phyloP scores from a whole-genome alignment of 2,329 filamentous ascomycete genomes.

The Coniochaeta prunicola region DNA sequence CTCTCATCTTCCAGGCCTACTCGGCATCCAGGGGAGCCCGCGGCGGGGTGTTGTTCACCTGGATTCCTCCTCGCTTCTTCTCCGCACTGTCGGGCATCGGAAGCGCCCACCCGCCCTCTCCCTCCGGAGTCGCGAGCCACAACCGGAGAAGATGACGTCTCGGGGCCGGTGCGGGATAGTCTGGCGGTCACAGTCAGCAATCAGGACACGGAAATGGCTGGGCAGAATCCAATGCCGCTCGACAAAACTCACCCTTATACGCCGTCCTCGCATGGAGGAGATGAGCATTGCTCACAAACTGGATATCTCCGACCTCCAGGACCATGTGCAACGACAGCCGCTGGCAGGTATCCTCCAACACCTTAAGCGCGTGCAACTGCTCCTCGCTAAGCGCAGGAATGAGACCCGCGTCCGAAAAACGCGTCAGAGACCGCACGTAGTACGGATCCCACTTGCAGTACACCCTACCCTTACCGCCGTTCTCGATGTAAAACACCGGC shows the following conservation, averaged over 20 bases:
- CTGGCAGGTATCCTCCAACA: constrained; percentile 72
- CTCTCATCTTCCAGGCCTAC: constrained; percentile 28
- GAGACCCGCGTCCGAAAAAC: constrained; percentile 66
- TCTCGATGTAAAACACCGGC: constrained; percentile 71
- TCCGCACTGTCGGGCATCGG: constrained; percentile 75
- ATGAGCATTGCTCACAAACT: constrained; percentile 77
- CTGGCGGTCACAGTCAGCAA: constrained; percentile 16
- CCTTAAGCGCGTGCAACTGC: constrained; percentile 59
- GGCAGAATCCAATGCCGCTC: neutral
- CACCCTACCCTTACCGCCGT: constrained; percentile 55
- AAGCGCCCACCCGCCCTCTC: constrained; percentile 77
- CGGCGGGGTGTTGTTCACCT: constrained; percentile 74
- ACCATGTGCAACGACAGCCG: constrained; percentile 75
- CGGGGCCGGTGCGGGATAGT: constrained; percentile 57
- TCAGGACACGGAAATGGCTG: neutral
- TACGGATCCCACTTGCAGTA: constrained; percentile 90
- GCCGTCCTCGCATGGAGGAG: constrained; percentile 74
- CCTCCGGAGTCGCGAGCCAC: constrained; percentile 77
- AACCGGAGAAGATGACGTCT: constrained; percentile 73
- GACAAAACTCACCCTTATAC: constrained; percentile 48
- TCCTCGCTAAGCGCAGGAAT: constrained; percentile 65
- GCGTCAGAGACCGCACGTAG: constrained; percentile 67
- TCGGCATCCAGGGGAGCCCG: constrained; percentile 72
- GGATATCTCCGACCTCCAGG: constrained; percentile 79
- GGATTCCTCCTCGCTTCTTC: constrained; percentile 83